phyloP scores from a whole-genome alignment of 768 basidiomycete species.

The Wakefieldia striispora region DNA sequence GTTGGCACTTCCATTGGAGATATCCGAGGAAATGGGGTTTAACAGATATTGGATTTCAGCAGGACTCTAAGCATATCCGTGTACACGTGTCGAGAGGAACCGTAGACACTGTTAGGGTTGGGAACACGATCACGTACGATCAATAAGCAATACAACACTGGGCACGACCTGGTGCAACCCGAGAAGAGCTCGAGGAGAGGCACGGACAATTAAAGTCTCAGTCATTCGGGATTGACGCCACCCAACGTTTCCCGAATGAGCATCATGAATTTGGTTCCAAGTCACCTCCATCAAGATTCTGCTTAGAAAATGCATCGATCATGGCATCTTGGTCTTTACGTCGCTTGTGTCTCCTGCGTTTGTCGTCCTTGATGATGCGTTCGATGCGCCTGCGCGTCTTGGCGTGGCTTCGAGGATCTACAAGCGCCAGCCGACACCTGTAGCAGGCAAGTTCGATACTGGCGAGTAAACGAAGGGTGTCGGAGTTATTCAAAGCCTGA shows the following conservation, averaged over 20 bases:
- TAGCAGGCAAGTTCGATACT: conserved; percentile 86
- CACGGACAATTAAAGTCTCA: conserved; percentile 11
- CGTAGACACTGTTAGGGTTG: conserved; percentile 7
- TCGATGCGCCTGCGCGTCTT: conserved; percentile 72
- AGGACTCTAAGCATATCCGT: conserved; percentile 7
- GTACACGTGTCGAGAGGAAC: conserved; percentile 1
- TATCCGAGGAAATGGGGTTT: neutral
- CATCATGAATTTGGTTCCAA: conserved; percentile 26
- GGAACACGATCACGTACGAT: conserved; percentile 16
- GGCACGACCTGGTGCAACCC: conserved; percentile 7
- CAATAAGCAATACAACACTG: conserved; percentile 25
- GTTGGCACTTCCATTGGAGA: neutral
- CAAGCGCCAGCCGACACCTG: conserved; percentile 63
- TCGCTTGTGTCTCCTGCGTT: conserved; percentile 73
- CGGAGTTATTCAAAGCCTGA: conserved; percentile 79
- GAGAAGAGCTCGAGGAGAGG: conserved; percentile 2
- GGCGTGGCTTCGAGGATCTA: conserved; percentile 63
- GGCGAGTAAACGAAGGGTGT: conserved; percentile 77
- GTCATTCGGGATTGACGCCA: conserved; percentile 7
- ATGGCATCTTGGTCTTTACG: conserved; percentile 83
- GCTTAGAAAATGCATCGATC: conserved; percentile 72
- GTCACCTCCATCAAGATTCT: conserved; percentile 36
- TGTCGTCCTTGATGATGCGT: conserved; percentile 81
- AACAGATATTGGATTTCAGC: conserved; percentile 7
- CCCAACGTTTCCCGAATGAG: conserved; percentile 3